Evolutionary conservation across 2,329 filamentous ascomycete genomes (phyloP).

Genomic region (Neofusicoccum umdonicola): DNA sequence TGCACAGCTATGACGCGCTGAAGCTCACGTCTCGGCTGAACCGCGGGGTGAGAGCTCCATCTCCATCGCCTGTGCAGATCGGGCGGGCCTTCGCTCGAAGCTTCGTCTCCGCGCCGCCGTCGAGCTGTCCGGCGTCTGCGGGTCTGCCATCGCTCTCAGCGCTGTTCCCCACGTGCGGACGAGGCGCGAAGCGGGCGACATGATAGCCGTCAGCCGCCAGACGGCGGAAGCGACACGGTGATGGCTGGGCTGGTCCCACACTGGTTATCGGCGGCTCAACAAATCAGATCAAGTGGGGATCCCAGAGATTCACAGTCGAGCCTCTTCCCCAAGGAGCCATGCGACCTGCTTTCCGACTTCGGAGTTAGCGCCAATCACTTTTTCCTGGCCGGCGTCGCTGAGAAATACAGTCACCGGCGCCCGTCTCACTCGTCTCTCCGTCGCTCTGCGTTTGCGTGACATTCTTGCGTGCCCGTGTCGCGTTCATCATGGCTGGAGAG

Average conservation of each 20-base stretch:
- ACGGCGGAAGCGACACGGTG: not conserved
- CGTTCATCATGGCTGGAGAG: conserved; percentile 1
- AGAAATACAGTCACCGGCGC: not conserved
- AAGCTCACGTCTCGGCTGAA: not conserved
- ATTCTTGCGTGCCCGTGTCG: not conserved
- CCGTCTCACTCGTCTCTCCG: not conserved
- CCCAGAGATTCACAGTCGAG: not conserved
- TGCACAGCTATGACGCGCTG: conserved; percentile 2
- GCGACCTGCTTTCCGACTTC: conserved; percentile 13
- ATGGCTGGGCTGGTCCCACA: not conserved
- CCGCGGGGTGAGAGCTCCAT: not conserved
- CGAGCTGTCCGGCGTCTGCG: no score
- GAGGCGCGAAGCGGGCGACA: no score
- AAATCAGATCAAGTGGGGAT: conserved; percentile 11
- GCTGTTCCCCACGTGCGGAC: no score
- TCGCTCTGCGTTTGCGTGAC: not conserved
- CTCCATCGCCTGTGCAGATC: not conserved
- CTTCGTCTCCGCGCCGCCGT: not conserved
- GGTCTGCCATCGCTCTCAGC: not conserved
- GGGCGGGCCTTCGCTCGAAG: not conserved
- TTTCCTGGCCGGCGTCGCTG: not conserved
- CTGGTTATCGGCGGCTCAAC: conserved; percentile 10
- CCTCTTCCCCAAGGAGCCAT: conserved; percentile 4
- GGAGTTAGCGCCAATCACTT: conserved; percentile 13
- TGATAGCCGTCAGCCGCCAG: no score